Evolutionary conservation across 306 rosid species (phyloP).

Genomic region (Medicago ruthenica): DNA sequence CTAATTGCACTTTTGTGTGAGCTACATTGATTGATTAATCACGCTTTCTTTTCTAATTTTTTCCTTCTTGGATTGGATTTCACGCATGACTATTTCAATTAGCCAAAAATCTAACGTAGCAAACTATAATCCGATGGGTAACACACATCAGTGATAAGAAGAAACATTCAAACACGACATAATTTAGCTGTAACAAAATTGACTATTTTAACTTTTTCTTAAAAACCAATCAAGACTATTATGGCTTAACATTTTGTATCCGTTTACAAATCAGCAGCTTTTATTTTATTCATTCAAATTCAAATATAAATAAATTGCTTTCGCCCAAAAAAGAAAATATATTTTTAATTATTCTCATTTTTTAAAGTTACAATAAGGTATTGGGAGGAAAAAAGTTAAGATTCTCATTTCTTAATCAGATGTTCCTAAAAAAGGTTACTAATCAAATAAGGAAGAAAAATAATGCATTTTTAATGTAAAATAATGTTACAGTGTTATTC

Average conservation of each 20-base stretch:
- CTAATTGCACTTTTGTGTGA: conserved; percentile 46
- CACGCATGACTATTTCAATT: conserved; percentile 50
- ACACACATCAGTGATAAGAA: conserved; percentile 1
- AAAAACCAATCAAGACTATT: conserved; percentile 1
- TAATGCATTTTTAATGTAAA: not conserved
- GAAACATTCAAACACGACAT: conserved; percentile 44
- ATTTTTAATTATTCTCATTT: not conserved
- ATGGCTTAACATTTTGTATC: not conserved
- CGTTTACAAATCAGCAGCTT: not conserved
- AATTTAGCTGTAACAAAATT: conserved; percentile 35
- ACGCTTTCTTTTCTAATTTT: conserved; percentile 31
- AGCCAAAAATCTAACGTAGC: conserved; percentile 26
- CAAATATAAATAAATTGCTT: not conserved
- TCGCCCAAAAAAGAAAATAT: not conserved
- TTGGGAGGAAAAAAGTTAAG: too few relatives aligned
- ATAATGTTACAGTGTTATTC: not conserved
- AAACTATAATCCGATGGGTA: conserved; percentile 27
- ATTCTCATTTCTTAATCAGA: not conserved
- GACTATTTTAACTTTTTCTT: conserved; percentile 19
- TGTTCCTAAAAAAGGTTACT: not conserved
- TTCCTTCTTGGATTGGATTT: conserved; percentile 7
- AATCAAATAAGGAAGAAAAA: not conserved
- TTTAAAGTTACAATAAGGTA: not conserved
- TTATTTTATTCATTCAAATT: not conserved
- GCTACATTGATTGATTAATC: conserved; percentile 44